Conservation (phyloP, 2,329 filamentous ascomycete species). For the Curvularia spicifera region DNA sequence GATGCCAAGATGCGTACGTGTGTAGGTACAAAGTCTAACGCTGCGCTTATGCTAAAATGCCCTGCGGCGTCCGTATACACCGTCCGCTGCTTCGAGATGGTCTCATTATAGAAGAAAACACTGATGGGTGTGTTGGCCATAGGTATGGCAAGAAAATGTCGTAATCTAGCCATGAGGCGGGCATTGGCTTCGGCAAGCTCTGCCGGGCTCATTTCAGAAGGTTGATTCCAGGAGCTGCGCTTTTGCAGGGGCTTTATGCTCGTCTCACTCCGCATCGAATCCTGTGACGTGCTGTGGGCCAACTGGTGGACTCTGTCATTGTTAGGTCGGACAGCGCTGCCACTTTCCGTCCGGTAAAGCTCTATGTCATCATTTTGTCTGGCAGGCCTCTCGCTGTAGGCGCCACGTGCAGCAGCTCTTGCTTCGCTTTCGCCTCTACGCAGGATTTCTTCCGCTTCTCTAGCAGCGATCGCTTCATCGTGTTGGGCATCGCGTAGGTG, state of each 20-base stretch:
- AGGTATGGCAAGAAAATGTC: constrained; percentile 88
- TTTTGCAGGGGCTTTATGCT: constrained; percentile 53
- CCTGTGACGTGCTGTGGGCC: constrained; percentile 35
- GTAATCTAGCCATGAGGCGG: constrained; percentile 84
- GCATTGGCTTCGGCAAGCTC: constrained; percentile 82
- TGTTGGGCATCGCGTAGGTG: constrained; percentile 59
- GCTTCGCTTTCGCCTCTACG: constrained; percentile 73
- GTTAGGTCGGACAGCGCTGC: constrained; percentile 33
- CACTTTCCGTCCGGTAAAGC: constrained; percentile 47
- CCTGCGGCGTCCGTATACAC: constrained; percentile 86
- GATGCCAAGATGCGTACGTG: constrained; percentile 86
- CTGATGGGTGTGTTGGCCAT: constrained; percentile 80
- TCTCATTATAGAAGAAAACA: constrained; percentile 92
- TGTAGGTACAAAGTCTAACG: constrained; percentile 88
- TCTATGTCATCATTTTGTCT: constrained; percentile 54
- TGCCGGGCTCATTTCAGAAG: constrained; percentile 71
- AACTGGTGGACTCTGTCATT: constrained; percentile 29
- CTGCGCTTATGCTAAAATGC: constrained; percentile 81
- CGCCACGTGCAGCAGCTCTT: constrained; percentile 71
- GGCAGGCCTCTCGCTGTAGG: constrained; percentile 71
- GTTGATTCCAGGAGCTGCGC: constrained; percentile 58
- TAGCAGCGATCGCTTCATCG: constrained; percentile 71
- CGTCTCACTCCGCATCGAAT: constrained; percentile 37
- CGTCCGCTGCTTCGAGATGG: constrained; percentile 80
- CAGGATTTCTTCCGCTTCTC: constrained; percentile 79